phyloP scores from a whole-genome alignment of 495 filamentous ascomycete species.

The Penicillium maclennaniae region DNA sequence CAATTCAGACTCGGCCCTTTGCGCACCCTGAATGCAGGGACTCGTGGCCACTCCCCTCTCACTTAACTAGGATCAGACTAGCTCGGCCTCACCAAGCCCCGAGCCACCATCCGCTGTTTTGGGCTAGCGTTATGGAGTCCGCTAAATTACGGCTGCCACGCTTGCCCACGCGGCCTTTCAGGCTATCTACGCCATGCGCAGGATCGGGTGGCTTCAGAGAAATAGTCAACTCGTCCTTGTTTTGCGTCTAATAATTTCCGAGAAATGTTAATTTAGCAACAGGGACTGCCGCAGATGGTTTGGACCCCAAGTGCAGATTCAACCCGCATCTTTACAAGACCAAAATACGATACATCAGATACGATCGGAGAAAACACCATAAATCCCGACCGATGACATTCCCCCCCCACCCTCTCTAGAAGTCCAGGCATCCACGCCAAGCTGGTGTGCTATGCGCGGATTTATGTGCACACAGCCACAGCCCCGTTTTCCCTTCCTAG shows the following conservation, averaged over 20 bases:
- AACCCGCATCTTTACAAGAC: not conserved
- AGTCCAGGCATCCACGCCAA: slow-evolving; percentile 7
- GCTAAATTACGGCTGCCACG: slow-evolving; percentile 2
- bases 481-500: slow-evolving; percentile 2
- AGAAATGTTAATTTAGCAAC: not conserved
- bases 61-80: slow-evolving; percentile 7
- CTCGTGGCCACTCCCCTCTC: slow-evolving; percentile 21
- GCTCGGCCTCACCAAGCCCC: slow-evolving; percentile 3
- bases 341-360: not conserved
- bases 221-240: not conserved
- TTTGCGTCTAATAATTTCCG: not conserved
- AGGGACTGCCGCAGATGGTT: not conserved
- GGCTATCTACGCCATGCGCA: slow-evolving; percentile 3
- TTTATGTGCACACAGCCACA: slow-evolving; percentile 18
- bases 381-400: not conserved
- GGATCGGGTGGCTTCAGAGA: slow-evolving; percentile 9
- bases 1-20: not conserved
- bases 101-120: slow-evolving; percentile 2
- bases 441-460: not conserved
- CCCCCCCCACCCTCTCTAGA: not conserved
- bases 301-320: not conserved
- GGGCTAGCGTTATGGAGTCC: slow-evolving; percentile 17
- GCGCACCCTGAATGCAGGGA: slow-evolving; percentile 17
- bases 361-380: not conserved
- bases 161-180: slow-evolving; percentile 20